Evolutionary conservation across 75 land plant species (phyloP), one percentile per base, ranked within the genome.

Genomic region (Isoetes taiwanensis): DNA sequence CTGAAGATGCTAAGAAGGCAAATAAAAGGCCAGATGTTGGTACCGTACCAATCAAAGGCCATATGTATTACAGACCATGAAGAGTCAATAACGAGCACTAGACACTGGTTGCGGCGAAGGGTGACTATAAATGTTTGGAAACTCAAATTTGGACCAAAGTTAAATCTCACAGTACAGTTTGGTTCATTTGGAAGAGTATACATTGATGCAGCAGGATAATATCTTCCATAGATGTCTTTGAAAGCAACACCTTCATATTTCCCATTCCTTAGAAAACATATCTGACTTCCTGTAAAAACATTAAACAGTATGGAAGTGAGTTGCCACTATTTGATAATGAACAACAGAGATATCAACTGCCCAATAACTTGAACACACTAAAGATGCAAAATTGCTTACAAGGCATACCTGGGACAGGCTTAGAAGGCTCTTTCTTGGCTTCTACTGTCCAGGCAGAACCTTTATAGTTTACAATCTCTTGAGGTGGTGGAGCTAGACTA

Each of bases 201-300:
- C 90, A 93, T 88, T 3, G 98, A 93, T 16, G 98, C 98, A 52
- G 98, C 98, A 30, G 98, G 96, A 42, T 76, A 93, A 61, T 93
- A 88, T 31, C 90, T 65, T 19, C 96, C 96, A 72, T 35, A 61
- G 9, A 93, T 64, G 66, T 88, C 80, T 40, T 52, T 76, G 68
- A 76, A 93, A 23, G 98, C 96, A 57, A 72, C 70, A 34, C 96
- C 98, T 69, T 93, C 96, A 59, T 80, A 88, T 19, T 73, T 66
- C 34, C 96, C 96, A 68, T 93, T 88, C 53, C 70, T 79, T 74
- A 84, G 88, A 53, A 87, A 88, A 24, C 70, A 67, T 55, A 93
- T 84, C 76, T 88, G 83, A 64, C 98, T 88, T 34, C 86, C 98
- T 93, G 81, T 69, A 71, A 29, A 50, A 11, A 32, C 41, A 29